Percentiles rank a stretch among this genome's conserved stretches.
Conservation (phyloP, 1,284 basidiomycete species). For the Marasmius oreades region DNA sequence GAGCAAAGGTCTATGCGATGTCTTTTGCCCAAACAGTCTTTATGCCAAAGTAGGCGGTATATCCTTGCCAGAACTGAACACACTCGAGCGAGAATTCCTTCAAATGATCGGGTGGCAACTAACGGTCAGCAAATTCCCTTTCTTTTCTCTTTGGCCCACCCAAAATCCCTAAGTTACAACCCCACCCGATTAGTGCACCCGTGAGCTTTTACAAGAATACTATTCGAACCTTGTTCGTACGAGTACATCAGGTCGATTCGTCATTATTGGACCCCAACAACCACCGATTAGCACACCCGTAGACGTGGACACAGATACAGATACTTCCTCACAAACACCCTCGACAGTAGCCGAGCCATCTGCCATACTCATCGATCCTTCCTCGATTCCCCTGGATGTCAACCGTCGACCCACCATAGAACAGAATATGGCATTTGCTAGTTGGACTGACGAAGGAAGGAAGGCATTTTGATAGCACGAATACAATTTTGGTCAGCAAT, state of each 20-base stretch:
- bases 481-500: neutral
- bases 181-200: conserved; percentile 55
- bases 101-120: conserved; percentile 88
- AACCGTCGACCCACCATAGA: conserved; percentile 65
- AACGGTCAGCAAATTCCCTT: conserved; percentile 62
- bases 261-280: conserved; percentile 45
- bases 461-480: neutral
- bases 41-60: conserved; percentile 96
- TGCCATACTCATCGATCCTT: conserved; percentile 48
- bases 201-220: conserved; percentile 78
- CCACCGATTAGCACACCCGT: conserved; percentile 23
- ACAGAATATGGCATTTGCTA: conserved; percentile 79
- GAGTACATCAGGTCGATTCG: conserved; percentile 59
- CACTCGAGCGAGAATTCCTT: conserved; percentile 90
- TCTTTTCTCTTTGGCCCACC: conserved; percentile 14
- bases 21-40: conserved; percentile 88
- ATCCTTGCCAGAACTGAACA: conserved; percentile 83
- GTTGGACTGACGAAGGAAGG: conserved; percentile 2
- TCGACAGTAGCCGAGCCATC: conserved; percentile 22
- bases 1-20: conserved; percentile 89
- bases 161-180: conserved; percentile 6
- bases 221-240: conserved; percentile 81
- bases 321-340: conserved; percentile 53
- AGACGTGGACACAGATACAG: conserved; percentile 61
- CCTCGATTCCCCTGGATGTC: conserved; percentile 41